Base-by-base conservation (phyloP, 2,329 filamentous ascomycete species). In the Alternaria triticina region DNA sequence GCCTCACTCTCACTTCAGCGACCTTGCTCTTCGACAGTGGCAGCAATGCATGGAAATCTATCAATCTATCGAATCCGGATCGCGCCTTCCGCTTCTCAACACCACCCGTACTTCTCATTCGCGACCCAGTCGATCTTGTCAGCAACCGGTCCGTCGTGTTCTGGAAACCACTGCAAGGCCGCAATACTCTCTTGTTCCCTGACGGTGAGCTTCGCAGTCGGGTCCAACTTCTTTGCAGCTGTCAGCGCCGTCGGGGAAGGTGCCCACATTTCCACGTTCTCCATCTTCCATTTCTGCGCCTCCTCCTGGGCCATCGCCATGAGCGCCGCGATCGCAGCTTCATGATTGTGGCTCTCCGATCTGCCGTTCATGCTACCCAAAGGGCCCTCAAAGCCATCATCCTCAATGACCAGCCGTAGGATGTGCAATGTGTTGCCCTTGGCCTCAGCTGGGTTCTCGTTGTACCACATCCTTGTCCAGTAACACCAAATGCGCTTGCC, bases 41-140 rank as follows among this genome's bases (percentile, higher is more conserved):
- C 30, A 52, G 28, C 20, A 52, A n/a, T 52, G 49, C 49, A 40
- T 52, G 13, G 20, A 22, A 40, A 36, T 51, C 13, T 17, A 28
- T 15, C 47, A 54, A 17, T 43, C 17, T 54, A 55, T 25, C 11
- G 30, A 5, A 10, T n/a, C 27, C n/a, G 12, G 30, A 52, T 25
- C 17, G 22, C 13, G 6, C 25, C 25, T 6, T n/a, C 28, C 33
- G 54, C 44, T 13, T 13, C 10, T 76, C 76, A 94, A 76, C 90
- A 93, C 91, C 91, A 95, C 1, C 84, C 90, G 80, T 87, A 94
- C 81, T 93, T 94, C 80, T 94, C 91, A 73, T 91, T 93, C 12
- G 84, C 87, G 54, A 93, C 80, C 91, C 92, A 95, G 54, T 91
- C 88, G 6, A 93, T 80, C 23, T 86, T 82, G 6, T 84, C 82